A percentile compares a stretch with the other conserved stretches of the same genome.
These are phyloP conservation scores for Xylaria intraflava DNA, from an alignment of 495 filamentous ascomycete species.

Conservation along the genomic window DNA sequence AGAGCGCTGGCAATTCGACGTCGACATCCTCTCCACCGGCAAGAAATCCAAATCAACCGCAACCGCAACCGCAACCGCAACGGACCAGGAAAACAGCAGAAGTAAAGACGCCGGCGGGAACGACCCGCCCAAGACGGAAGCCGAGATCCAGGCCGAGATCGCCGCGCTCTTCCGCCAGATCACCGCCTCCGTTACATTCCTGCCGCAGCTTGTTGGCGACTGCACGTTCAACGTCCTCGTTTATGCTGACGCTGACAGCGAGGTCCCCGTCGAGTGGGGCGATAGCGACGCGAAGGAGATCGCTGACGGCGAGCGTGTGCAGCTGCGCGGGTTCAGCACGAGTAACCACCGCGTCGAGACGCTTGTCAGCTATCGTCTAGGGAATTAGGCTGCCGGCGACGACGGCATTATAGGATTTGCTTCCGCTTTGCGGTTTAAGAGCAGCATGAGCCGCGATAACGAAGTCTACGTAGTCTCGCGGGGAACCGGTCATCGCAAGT, in stretches of 20 bases:
- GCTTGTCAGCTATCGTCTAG: conserved; percentile 77
- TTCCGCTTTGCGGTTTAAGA: background rate
- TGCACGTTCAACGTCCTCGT: conserved; percentile 99
- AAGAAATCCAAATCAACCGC: conserved; percentile 38
- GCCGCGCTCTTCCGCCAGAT: conserved; percentile 95
- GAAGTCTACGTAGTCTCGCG: background rate
- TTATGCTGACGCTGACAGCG: conserved; percentile 92
- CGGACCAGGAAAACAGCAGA: conserved; percentile 41
- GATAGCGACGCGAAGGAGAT: conserved; percentile 99
- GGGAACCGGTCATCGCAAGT: background rate
- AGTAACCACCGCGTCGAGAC: conserved; percentile 90
- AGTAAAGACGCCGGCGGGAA: conserved; percentile 6
- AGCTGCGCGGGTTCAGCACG: conserved; percentile 91
- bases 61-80: conserved; percentile 49
- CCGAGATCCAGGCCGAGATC: conserved; percentile 91
- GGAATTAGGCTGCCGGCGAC: conserved; percentile 11
- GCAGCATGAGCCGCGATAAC: background rate
- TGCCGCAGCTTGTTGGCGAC: conserved; percentile 83
- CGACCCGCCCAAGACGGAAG: conserved; percentile 70
- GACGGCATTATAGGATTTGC: background rate
- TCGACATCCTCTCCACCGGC: conserved; percentile 62
- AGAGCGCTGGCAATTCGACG: conserved; percentile 98
- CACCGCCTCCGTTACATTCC: conserved; percentile 93
- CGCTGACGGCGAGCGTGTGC: conserved; percentile 89
- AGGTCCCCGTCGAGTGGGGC: conserved; percentile 97